A percentile compares a stretch with the other conserved stretches of the same genome.
Conservation (phyloP, 371 early-diverging fungal genomes). For the Coemansia sp. region DNA sequence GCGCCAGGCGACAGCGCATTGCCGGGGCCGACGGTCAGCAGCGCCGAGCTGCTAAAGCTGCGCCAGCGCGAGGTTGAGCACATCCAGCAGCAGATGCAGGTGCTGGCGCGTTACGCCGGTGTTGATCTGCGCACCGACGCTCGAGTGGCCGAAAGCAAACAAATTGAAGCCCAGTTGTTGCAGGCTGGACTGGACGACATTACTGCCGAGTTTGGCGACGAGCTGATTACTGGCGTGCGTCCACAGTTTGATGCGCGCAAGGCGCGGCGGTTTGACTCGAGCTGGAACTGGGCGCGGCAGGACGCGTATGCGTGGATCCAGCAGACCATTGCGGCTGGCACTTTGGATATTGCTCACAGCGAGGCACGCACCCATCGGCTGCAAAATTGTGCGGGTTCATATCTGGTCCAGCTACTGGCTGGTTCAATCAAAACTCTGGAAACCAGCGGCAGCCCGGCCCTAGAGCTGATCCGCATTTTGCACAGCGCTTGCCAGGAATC, state of each 20-base stretch:
- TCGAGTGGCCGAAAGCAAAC: slow-evolving; percentile 52
- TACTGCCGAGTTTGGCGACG: slow-evolving; percentile 85
- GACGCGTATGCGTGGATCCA: slow-evolving; percentile 60
- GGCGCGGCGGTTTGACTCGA: slow-evolving; percentile 88
- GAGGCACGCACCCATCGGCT: slow-evolving; percentile 56
- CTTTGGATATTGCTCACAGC: slow-evolving; percentile 62
- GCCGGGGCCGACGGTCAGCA: slow-evolving; percentile 69
- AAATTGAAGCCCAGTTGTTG: background rate
- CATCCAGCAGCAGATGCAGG: slow-evolving; percentile 80
- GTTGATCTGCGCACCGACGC: slow-evolving; percentile 79
- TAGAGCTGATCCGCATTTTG: too few relatives aligned
- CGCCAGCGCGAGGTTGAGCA: slow-evolving; percentile 75
- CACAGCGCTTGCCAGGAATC: too few relatives aligned
- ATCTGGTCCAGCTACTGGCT: too few relatives aligned
- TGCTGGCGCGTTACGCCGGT: slow-evolving; percentile 80
- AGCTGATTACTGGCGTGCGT: slow-evolving; percentile 81
- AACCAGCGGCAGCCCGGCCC: too few relatives aligned
- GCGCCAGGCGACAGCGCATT: slow-evolving; percentile 65
- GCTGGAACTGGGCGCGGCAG: slow-evolving; percentile 97
- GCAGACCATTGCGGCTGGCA: background rate
- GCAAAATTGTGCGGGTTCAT: slow-evolving; percentile 41
- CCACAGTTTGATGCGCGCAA: slow-evolving; percentile 81
- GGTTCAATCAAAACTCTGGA: too few relatives aligned
- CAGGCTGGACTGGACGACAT: slow-evolving; percentile 63
- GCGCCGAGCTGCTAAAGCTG: slow-evolving; percentile 81